Percentiles rank a stretch among this genome's conserved stretches.
These are phyloP conservation scores for Pseudodiploospora longispora DNA, from an alignment of 2,329 filamentous ascomycete species.

Conservation along the genomic window DNA sequence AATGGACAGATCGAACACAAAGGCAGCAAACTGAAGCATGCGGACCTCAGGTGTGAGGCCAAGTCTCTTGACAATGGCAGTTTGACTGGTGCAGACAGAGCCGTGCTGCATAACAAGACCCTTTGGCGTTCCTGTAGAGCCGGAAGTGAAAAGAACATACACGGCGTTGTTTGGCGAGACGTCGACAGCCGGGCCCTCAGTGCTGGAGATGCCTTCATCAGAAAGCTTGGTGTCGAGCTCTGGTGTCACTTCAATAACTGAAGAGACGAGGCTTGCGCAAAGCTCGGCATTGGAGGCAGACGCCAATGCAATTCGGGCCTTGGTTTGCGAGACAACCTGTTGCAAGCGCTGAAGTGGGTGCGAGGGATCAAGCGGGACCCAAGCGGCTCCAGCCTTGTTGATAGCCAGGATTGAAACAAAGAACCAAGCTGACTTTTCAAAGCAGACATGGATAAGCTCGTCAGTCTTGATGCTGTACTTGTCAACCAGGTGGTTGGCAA, in stretches of 20 bases:
- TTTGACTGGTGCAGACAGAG: constrained; percentile 1
- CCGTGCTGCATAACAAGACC: constrained; percentile 17
- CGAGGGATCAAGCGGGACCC: constrained; percentile 5
- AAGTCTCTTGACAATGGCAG: not conserved
- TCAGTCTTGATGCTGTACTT: constrained; percentile 9
- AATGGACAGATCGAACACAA: constrained; percentile 9
- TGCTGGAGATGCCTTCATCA: not conserved
- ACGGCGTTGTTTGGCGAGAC: not conserved
- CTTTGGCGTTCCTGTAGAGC: constrained; percentile 42
- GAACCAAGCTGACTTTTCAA: constrained; percentile 11
- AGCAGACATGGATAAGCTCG: constrained; percentile 6
- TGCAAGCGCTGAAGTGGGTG: constrained; percentile 1
- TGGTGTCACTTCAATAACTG: not conserved
- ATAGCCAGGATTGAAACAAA: constrained; percentile 13
- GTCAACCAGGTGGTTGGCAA: constrained; percentile 8
- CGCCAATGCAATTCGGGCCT: not conserved
- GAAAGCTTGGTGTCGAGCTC: no score
- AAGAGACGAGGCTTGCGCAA: not conserved
- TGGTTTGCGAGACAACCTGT: constrained; percentile 1
- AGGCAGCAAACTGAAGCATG: constrained; percentile 11
- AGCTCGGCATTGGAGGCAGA: not conserved
- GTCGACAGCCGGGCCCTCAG: not conserved
- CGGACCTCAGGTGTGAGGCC: not conserved
- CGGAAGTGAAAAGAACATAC: constrained; percentile 43
- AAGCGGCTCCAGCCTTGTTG: constrained; percentile 10